Conservation (phyloP, 2,329 filamentous ascomycete genomes). For the Pseudogymnoascus sp. region DNA sequence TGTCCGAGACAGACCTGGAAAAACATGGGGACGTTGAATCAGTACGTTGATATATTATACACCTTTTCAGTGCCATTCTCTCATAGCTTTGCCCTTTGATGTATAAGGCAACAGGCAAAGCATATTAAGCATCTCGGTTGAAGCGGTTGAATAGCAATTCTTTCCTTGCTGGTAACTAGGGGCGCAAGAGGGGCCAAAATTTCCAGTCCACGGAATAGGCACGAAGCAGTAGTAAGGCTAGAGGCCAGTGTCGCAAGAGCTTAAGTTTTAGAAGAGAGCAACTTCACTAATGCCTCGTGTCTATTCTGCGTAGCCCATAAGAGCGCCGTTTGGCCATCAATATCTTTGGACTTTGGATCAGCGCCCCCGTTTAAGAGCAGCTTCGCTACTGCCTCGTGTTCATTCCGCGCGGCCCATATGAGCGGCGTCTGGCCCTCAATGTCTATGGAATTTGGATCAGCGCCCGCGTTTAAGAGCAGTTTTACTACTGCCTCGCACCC, state of each 20-base stretch:
- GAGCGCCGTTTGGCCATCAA: constrained; percentile 10
- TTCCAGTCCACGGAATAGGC: too few species aligned
- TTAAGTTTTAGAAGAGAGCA: too few species aligned
- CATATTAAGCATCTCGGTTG: not conserved
- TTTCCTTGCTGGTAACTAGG: not conserved
- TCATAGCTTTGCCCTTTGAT: not conserved
- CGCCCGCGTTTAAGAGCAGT: constrained; percentile 2
- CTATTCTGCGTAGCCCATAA: constrained; percentile 7
- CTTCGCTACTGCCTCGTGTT: not conserved
- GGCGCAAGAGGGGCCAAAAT: too few species aligned
- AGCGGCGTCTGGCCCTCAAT: constrained; percentile 7
- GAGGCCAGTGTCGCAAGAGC: too few species aligned
- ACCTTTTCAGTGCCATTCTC: not conserved
- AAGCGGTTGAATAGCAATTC: not conserved
- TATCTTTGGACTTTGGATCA: constrained; percentile 2
- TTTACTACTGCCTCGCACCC: not conserved
- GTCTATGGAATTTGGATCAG: too few species aligned
- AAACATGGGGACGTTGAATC: not conserved
- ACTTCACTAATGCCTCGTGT: not conserved
- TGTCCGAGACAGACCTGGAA: not conserved
- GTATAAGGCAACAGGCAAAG: not conserved
- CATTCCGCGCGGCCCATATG: not conserved
- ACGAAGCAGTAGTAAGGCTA: too few species aligned
- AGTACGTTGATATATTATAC: not conserved
- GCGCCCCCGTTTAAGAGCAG: constrained; percentile 5